Percentiles rank a stretch among this genome's conserved stretches.
Conservation (phyloP, 2,329 filamentous ascomycete genomes). For the Bipolaris zeicola region DNA sequence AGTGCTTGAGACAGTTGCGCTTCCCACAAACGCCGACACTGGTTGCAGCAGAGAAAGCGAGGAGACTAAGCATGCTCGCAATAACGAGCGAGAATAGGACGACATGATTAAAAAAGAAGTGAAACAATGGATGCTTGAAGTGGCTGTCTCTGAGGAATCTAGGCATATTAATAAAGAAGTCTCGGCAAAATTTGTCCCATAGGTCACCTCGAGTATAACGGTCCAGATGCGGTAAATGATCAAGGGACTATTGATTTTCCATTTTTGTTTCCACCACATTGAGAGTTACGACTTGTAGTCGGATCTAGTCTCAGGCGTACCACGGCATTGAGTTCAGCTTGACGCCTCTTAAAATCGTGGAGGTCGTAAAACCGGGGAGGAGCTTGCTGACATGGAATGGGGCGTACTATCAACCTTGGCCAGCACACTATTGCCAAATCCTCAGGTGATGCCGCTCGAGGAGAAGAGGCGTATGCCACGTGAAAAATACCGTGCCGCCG, state of each 20-base stretch:
- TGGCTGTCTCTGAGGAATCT: constrained; percentile 28
- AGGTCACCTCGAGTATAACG: constrained; percentile 27
- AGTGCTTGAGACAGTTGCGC: constrained; percentile 49
- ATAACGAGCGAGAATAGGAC: constrained; percentile 28
- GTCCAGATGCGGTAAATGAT: constrained; percentile 35
- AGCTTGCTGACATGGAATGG: constrained; percentile 22
- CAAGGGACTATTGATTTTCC: constrained; percentile 41
- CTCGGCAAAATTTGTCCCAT: constrained; percentile 39
- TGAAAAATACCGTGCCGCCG: constrained; percentile 26
- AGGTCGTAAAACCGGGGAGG: constrained; percentile 21
- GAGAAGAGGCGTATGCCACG: constrained; percentile 26
- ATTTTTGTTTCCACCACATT: constrained; percentile 16
- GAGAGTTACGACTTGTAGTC: constrained; percentile 3
- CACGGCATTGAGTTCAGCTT: constrained; percentile 21
- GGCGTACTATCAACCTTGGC: constrained; percentile 14
- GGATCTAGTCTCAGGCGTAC: constrained; percentile 22
- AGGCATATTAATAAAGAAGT: constrained; percentile 39
- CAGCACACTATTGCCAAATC: constrained; percentile 31
- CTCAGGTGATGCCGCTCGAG: constrained; percentile 14
- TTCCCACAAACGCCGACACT: constrained; percentile 29
- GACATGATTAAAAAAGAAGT: constrained; percentile 31
- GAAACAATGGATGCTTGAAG: constrained; percentile 24
- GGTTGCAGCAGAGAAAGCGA: constrained; percentile 24
- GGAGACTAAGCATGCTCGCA: constrained; percentile 33
- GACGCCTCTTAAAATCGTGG: constrained; percentile 16